These are phyloP conservation scores for Durotheca rogersii DNA, from an alignment of 495 filamentous ascomycete species.

Conservation along the genomic window DNA sequence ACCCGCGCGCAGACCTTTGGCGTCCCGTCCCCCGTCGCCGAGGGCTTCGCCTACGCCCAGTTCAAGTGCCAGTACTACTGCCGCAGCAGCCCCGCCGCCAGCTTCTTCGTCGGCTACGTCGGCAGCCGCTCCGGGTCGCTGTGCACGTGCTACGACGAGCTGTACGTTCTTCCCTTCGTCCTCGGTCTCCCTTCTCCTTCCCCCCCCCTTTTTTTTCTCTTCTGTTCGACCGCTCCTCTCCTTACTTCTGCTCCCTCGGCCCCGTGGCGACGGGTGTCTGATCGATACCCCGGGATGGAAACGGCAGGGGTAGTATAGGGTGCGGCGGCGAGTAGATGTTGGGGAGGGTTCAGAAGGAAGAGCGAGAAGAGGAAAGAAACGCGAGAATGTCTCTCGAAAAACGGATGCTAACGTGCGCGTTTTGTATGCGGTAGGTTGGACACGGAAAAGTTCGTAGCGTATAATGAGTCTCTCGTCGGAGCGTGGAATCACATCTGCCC, in stretches of 20 bases:
- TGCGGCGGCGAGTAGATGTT: background rate
- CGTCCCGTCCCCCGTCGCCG: slow-evolving; percentile 24
- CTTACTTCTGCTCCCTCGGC: no score
- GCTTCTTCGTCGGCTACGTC: slow-evolving; percentile 32
- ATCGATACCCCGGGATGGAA: no score
- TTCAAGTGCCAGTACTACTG: slow-evolving; percentile 69
- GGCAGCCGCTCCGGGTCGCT: slow-evolving; percentile 14
- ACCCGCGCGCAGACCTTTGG: slow-evolving; percentile 29
- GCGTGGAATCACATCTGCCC: slow-evolving; percentile 34
- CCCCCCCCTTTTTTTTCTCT: background rate
- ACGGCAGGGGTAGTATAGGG: no score
- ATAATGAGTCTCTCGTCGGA: slow-evolving; percentile 26
- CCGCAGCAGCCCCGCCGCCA: slow-evolving; percentile 13
- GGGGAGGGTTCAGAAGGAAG: background rate
- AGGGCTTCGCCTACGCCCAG: slow-evolving; percentile 72
- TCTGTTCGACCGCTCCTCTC: background rate
- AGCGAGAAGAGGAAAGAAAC: no score
- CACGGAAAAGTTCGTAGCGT: slow-evolving; percentile 23
- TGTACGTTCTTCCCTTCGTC: no score
- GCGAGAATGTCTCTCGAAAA: no score
- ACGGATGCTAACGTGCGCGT: no score
- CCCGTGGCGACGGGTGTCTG: no score
- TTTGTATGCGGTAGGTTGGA: no score
- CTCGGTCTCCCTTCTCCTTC: no score
- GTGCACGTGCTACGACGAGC: slow-evolving; percentile 31